Base-by-base conservation (phyloP, 2,329 filamentous ascomycete genomes). In the Fusarium sp. region DNA sequence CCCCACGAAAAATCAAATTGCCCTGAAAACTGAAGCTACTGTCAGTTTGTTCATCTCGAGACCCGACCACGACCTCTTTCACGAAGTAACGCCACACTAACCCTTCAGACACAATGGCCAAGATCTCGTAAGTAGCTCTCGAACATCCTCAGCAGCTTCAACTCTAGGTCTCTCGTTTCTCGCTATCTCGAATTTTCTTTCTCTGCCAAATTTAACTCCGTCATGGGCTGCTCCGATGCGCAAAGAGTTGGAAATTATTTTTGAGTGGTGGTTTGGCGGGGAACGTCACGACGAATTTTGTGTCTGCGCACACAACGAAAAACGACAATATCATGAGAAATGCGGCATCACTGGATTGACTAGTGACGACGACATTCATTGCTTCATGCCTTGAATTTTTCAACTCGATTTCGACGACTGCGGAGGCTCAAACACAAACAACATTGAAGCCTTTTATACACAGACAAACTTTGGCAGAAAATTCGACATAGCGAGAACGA, bases 51-150 rank as follows among this genome's bases (percentile, higher is more conserved):
- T 52, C 77, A 79, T 75, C 74, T 76, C 75, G 78, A 78, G 77
- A 80, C 75, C 76, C 75, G 70, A 77, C 78, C 78, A 67, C 64
- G 61, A 66, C 63, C 62, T 79, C 74, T 72, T 76, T 76, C 71
- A 80, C 79, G 79, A 81, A 80, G 75, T 79, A 81, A 82, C 81
- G 80, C 78, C 81, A 78, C 77, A 80, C 78, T 72, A 72, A 80
- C 78, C 82, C 81, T 81, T 73, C 83, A 82, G 82, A 84, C 81
- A 85, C 83, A 88, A 90, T 90, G 88, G 88, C 87, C 83, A 90
- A 90, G 84, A 79, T 86, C 77, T 89, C 87, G 88, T 90, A 86
- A 85, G 88, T 72, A 46, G n/a, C 35, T 38, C 40, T 53, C n/a
- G 48, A 38, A 52, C 37, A 15, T 33, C 35, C 46, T 70, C 38